phyloP scores from a whole-genome alignment of 305 asterid genomes.

The Fraxinus greggii region DNA sequence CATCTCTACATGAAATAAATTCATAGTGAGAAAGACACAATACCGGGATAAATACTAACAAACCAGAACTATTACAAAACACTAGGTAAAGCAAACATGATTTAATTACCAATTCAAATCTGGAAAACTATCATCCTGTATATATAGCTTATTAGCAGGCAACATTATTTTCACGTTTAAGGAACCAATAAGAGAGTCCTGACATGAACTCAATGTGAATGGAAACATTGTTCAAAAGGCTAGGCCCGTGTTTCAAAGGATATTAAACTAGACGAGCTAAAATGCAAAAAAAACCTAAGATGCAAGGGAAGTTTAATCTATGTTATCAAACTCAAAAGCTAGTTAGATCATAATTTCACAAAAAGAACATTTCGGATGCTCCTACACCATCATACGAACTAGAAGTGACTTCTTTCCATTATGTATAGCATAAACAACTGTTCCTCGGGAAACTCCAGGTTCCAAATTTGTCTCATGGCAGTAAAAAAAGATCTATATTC shows the following conservation, averaged over 20 bases:
- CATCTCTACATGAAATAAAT: slow-evolving; percentile 49
- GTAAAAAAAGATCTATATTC: slow-evolving; percentile 1
- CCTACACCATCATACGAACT: not conserved
- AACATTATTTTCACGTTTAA: slow-evolving; percentile 5
- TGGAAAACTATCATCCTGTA: not conserved
- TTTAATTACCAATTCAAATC: not conserved
- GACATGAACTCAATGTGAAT: not conserved
- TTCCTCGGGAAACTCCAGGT: slow-evolving; percentile 5
- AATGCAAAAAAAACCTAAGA: not conserved
- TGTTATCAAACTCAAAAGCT: not conserved
- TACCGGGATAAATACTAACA: not conserved
- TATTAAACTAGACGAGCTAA: not conserved
- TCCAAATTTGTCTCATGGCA: not conserved
- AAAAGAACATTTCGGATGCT: not conserved
- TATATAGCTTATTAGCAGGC: not conserved
- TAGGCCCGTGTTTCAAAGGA: not conserved
- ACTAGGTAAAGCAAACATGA: slow-evolving; percentile 3
- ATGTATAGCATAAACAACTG: slow-evolving; percentile 5
- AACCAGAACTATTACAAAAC: slow-evolving; percentile 8
- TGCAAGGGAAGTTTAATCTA: not conserved
- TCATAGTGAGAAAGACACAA: not conserved
- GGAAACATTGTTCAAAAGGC: not conserved
- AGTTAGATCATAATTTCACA: not conserved
- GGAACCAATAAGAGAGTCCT: not conserved
- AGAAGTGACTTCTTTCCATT: slow-evolving; percentile 12